Conservation (phyloP, 768 basidiomycete genomes). For the Crepidotus variabilis region DNA sequence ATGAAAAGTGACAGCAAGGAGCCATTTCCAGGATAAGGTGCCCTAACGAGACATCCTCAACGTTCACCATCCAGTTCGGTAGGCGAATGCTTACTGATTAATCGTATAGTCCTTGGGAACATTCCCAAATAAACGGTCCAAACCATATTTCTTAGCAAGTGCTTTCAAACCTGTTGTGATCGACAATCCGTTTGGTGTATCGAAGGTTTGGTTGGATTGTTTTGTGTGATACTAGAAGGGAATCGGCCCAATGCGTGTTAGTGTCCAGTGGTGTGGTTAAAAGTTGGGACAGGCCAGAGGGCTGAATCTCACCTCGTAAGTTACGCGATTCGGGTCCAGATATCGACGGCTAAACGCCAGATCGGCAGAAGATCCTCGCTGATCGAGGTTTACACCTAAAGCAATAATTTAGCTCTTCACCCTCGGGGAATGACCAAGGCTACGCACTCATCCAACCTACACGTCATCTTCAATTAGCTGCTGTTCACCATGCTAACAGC, state of each 20-base stretch:
- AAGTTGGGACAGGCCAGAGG: background rate
- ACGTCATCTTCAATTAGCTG: background rate
- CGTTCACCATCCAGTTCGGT: background rate
- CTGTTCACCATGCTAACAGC: no score
- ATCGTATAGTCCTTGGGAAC: conserved; percentile 77
- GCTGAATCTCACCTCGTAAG: conserved; percentile 50
- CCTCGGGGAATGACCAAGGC: background rate
- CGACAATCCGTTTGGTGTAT: conserved; percentile 47
- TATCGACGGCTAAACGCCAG: conserved; percentile 69
- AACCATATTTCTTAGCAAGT: conserved; percentile 55
- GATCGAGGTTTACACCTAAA: conserved; percentile 45
- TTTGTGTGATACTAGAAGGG: conserved; percentile 60
- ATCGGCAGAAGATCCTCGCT: conserved; percentile 37
- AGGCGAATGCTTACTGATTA: conserved; percentile 39
- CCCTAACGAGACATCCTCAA: conserved; percentile 28
- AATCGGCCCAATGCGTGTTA: background rate
- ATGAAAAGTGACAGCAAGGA: conserved; percentile 61
- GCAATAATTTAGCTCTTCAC: background rate
- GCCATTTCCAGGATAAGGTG: conserved; percentile 57
- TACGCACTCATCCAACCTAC: conserved; percentile 62
- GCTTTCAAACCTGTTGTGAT: conserved; percentile 55
- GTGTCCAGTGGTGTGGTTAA: background rate
- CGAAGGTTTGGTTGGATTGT: conserved; percentile 48
- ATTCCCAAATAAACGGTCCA: conserved; percentile 60
- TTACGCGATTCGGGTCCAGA: conserved; percentile 75